Percentiles rank a stretch among this genome's conserved stretches.
These are phyloP conservation scores for Hordeum marinum DNA, from an alignment of 176 grass and related monocot species.

Conservation along the genomic window DNA sequence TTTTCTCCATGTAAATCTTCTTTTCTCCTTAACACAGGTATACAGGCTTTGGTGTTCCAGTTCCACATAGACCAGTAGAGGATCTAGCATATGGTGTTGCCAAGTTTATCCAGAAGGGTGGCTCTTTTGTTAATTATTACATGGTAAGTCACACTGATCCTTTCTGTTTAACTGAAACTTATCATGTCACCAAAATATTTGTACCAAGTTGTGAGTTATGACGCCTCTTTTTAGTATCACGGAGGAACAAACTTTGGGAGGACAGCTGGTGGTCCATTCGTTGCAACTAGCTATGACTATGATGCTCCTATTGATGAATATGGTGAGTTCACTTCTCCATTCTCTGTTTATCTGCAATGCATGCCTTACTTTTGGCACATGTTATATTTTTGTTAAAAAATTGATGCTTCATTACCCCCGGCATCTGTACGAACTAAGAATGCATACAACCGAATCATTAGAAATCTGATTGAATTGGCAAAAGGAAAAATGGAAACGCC, in stretches of 20 bases:
- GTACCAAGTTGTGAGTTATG: conserved; percentile 1
- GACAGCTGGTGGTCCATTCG: conserved; percentile 92
- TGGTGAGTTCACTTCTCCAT: conserved; percentile 39
- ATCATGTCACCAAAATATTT: not conserved
- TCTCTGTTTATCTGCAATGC: not conserved
- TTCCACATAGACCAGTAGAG: conserved; percentile 86
- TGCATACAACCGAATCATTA: too few relatives aligned
- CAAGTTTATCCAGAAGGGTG: conserved; percentile 92
- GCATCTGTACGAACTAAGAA: too few relatives aligned
- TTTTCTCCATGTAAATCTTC: conserved; percentile 21
- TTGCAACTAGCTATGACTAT: conserved; percentile 98
- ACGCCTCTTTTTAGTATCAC: conserved; percentile 60
- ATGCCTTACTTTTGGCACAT: not conserved
- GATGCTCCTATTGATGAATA: conserved; percentile 98
- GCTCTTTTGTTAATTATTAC: conserved; percentile 98
- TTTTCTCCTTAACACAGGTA: conserved; percentile 54
- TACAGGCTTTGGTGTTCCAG: conserved; percentile 84
- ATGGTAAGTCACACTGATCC: conserved; percentile 53
- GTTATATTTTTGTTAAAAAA: not conserved
- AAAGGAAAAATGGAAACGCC: too few relatives aligned
- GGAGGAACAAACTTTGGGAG: conserved; percentile 97
- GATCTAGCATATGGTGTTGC: conserved; percentile 92
- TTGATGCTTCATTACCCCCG: too few relatives aligned
- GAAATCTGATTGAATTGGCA: too few relatives aligned
- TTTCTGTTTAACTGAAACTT: conserved; percentile 7